Conservation (phyloP, 176 grass and related monocot species). For the Guadua angustifolia region DNA sequence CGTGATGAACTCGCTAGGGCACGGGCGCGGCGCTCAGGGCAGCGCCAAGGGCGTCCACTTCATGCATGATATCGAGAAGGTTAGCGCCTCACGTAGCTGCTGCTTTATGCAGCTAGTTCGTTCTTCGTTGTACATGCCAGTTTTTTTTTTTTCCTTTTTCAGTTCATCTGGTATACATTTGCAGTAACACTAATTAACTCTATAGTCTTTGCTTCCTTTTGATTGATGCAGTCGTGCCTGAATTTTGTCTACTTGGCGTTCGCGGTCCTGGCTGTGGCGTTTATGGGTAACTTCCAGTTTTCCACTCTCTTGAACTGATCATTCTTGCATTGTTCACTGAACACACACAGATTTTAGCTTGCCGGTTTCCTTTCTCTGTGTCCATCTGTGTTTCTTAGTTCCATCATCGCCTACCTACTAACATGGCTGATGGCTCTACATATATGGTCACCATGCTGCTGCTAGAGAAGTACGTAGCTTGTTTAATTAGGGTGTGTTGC, state of each 20-base stretch:
- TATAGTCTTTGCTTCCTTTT: background rate
- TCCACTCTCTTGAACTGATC: background rate
- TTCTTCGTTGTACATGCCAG: too few relatives aligned
- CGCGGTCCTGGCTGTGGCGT: conserved; percentile 83
- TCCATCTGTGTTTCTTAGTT: too few relatives aligned
- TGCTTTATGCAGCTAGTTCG: background rate
- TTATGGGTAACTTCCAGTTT: conserved; percentile 67
- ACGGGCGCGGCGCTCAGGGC: conserved; percentile 41
- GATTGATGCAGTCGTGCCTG: conserved; percentile 67
- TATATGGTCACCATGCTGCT: too few relatives aligned
- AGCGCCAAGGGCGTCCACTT: conserved; percentile 49
- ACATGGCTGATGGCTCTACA: too few relatives aligned
- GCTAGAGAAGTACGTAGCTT: too few relatives aligned
- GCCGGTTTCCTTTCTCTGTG: too few relatives aligned
- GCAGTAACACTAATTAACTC: background rate
- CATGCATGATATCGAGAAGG: conserved; percentile 94
- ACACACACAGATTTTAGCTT: background rate
- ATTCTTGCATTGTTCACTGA: background rate
- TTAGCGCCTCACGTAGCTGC: background rate
- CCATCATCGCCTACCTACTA: too few relatives aligned
- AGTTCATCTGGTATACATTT: background rate
- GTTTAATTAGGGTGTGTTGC: too few relatives aligned
- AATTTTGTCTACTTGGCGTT: conserved; percentile 91
- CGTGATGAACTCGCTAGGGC: conserved; percentile 90
- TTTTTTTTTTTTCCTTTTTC: background rate